phyloP scores from a whole-genome alignment of 148 eudicot species.

The Pharnaceum exiguum region DNA sequence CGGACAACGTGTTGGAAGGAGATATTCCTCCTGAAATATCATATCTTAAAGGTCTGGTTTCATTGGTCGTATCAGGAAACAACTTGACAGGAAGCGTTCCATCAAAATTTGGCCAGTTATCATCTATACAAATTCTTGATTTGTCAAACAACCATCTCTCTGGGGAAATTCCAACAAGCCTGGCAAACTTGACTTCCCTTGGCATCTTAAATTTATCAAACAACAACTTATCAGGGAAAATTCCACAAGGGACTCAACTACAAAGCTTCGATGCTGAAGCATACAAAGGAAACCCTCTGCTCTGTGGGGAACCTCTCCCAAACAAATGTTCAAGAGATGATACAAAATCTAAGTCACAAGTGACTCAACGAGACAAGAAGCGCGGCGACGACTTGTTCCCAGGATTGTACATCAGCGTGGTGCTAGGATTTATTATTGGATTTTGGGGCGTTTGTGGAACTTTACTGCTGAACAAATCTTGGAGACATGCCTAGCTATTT shows the following conservation, averaged over 20 bases:
- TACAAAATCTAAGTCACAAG: too few species aligned
- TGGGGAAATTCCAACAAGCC: constrained; percentile 5
- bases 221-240: constrained; percentile 9
- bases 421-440: too few species aligned
- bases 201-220: constrained; percentile 8
- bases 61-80: background rate
- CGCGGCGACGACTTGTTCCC: too few species aligned
- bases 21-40: background rate
- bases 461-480: too few species aligned
- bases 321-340: constrained; percentile 1
- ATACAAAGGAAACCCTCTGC: constrained; percentile 7
- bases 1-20: background rate
- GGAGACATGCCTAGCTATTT: too few species aligned
- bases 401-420: too few species aligned
- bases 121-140: constrained; percentile 9
- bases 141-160: constrained; percentile 14
- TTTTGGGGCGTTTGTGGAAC: too few species aligned
- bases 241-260: background rate
- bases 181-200: background rate
- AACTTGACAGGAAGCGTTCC: constrained; percentile 6
- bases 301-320: constrained; percentile 19
- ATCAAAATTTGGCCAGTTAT: constrained; percentile 4
- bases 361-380: too few species aligned
- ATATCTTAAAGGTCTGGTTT: background rate
- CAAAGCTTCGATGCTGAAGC: constrained; percentile 1